Evolutionary conservation across 257 asterid genomes (phyloP), one percentile per base, ranked within the genome.

Genomic region (Leptodermis oblonga): DNA sequence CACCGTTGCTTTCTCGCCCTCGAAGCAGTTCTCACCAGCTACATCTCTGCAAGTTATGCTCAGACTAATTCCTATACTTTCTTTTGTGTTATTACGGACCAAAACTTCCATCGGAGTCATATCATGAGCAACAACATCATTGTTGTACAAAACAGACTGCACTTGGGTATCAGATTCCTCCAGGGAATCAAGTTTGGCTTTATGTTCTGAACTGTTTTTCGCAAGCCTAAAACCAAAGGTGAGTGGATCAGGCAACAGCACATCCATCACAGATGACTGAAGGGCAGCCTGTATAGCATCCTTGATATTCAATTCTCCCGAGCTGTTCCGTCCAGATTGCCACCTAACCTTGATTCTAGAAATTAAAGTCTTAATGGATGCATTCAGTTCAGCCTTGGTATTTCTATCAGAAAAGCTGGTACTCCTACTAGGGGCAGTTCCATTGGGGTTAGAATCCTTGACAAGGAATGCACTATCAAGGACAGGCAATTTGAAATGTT

Each of bases 321-420:
- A 91, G 74, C 94, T 94, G 77, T 91, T 94, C 72, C 99, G 92
- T 65, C 99, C 99, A 59, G 99, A 94, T 76, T 87, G 97, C 99
- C 99, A 94, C 77, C 89, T 86, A 73, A 94, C 96, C 79, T 87
- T 94, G 62, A 94, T 91, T 74, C 82, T 84, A 68, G 99, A 94
- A 71, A 94, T 89, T 81, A 94, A 77, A 65, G 83, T 82, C 78
- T 84, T 91, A 71, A 89, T 91, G 53, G 93, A 89, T 25, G 95
- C 91, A 82, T 85, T 86, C 15, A 92, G 87, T 81, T 94, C 96
- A 22, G 90, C 86, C 86, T 88, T 90, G 67, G 84, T 81, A 75
- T 73, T 89, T 81, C 85, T 91, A 65, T 93, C 99, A 0, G 97
- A 88, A 85, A 87, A 88, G 82, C 88, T 86, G 51, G 91, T 80